Base-by-base conservation (phyloP, 768 basidiomycete species). In the Amanita pseudoporphyria region DNA sequence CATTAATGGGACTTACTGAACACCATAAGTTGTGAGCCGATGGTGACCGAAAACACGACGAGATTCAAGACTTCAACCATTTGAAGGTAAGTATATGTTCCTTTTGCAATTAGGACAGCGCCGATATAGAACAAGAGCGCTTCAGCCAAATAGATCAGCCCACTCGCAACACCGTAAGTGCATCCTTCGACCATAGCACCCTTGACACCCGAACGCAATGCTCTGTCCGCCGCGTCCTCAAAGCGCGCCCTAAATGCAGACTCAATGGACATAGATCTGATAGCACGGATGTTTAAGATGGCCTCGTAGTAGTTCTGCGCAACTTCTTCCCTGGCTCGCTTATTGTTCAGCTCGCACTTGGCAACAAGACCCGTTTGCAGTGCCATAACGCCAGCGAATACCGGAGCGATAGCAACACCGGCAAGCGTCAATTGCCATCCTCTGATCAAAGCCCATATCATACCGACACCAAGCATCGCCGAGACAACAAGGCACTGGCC, bases 401-500 rank as follows among this genome's bases (percentile, higher is more conserved):
- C 75, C 0, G 93, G 94, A 0, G 79, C 89, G 39, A 97, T 77
- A 1, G 85, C 91, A 24, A 97, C 66, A 0, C 93, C 94, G 2
- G 87, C 88, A 14, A 98, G 75, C 0, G 92, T 95, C 56, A 98
- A 70, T 67, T 96, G 82, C 96, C 95, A 99, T 0, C 91, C 90
- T 26, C 76, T 68, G 1, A 78, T 74, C 63, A 97, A 71, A 0
- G 94, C 94, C 95, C 96, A 99, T 14, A 87, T 61, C 16, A 98
- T 64, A 6, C 93, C 94, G 2, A 95, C 70, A 1, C 74, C 62
- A 40, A 97, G 74, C 92, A 97, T 96, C 12, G 85, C 70, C 7
- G 66, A 52, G 12, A 94, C 87, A 16, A 92, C 87, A 31, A 83
- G 61, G 26, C 72, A 69, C 60, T 94, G 88, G 0, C 78, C 78